Evolutionary conservation across 2,329 filamentous ascomycete genomes (phyloP).

Genomic region (Dactylellina haptotyla): DNA sequence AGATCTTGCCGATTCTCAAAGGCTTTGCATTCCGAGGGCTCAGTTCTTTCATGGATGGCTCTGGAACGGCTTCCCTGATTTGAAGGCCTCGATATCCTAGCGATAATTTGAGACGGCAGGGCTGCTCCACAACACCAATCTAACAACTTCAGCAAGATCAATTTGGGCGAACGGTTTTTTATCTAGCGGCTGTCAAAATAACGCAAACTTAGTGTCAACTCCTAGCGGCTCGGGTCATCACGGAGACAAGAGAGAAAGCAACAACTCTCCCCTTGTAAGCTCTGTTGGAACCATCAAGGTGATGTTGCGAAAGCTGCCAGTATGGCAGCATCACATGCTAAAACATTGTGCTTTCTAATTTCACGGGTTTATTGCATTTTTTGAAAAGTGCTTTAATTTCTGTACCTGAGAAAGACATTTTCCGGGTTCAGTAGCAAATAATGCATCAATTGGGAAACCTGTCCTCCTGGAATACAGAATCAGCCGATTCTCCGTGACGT

Average conservation of each 20-base stretch:
- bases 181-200: slow-evolving; percentile 52
- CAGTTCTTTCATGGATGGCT: slow-evolving; percentile 4
- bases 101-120: slow-evolving; percentile 32
- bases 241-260: slow-evolving; percentile 34
- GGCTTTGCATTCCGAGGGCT: slow-evolving; percentile 1
- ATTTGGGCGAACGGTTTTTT: slow-evolving; percentile 20
- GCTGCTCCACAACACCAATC: slow-evolving; percentile 49
- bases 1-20: slow-evolving; percentile 38
- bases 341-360: slow-evolving; percentile 6
- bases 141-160: slow-evolving; percentile 24
- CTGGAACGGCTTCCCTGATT: slow-evolving; percentile 31
- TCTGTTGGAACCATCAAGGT: slow-evolving; percentile 29
- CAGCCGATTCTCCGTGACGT: slow-evolving; percentile 12
- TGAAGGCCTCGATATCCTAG: neutral
- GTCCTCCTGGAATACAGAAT: neutral
- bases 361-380: neutral
- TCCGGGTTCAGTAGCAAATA: neutral
- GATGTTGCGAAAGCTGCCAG: neutral
- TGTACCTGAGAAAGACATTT: neutral
- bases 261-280: slow-evolving; percentile 19
- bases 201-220: slow-evolving; percentile 48
- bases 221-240: slow-evolving; percentile 48
- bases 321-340: slow-evolving; percentile 34
- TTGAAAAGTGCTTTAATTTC: slow-evolving; percentile 19
- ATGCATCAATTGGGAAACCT: neutral